Percentiles rank a stretch among this genome's conserved stretches.
These are phyloP conservation scores for Pestalotiopsis sp. DNA, from an alignment of 2,329 filamentous ascomycete species.

Conservation along the genomic window DNA sequence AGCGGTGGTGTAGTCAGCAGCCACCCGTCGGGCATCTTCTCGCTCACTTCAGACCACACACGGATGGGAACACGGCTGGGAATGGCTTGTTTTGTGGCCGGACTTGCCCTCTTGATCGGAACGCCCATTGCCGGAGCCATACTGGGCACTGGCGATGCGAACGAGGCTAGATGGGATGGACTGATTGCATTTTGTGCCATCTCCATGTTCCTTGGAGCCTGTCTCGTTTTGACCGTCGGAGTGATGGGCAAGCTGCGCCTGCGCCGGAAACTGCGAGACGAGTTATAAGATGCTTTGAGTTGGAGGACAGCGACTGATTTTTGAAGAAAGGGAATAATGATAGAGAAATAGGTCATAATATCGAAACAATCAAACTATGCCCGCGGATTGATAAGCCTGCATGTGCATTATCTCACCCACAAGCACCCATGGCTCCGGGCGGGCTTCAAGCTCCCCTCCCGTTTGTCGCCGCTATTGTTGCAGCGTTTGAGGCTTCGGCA, in stretches of 20 bases:
- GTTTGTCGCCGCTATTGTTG: no score
- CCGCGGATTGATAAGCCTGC: no score
- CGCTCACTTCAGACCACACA: constrained; percentile 38
- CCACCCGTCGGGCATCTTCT: constrained; percentile 42
- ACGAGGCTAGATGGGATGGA: constrained; percentile 14
- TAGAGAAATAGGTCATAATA: not conserved
- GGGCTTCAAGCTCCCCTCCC: no score
- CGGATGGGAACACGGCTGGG: constrained; percentile 38
- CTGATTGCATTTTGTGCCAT: constrained; percentile 13
- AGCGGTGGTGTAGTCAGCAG: constrained; percentile 48
- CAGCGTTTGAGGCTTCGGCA: no score
- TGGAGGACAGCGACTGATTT: not conserved
- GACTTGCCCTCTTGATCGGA: constrained; percentile 51
- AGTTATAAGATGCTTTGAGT: not conserved
- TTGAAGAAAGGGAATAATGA: not conserved
- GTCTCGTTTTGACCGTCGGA: constrained; percentile 3
- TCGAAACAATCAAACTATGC: not conserved
- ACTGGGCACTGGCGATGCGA: not conserved
- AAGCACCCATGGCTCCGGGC: no score
- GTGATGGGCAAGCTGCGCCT: constrained; percentile 6
- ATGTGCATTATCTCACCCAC: no score
- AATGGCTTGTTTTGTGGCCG: constrained; percentile 31
- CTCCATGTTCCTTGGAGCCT: constrained; percentile 4
- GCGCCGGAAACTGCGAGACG: constrained; percentile 4
- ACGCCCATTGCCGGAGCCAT: constrained; percentile 45